Conservation (phyloP, 768 basidiomycete genomes). For the Botryobasidium botryosum region DNA sequence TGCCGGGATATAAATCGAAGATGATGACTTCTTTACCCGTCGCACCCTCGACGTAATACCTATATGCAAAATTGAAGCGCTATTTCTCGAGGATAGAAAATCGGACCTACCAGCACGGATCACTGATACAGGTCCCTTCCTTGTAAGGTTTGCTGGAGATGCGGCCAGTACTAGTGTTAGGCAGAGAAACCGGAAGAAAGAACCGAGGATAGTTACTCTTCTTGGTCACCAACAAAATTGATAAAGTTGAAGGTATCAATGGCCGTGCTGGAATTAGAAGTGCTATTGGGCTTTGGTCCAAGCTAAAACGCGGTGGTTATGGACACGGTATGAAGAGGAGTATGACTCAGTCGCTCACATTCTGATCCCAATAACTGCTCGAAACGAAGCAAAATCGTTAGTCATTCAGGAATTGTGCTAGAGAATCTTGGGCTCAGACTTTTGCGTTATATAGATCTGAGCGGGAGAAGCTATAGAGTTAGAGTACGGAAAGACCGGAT, state of each 20-base stretch:
- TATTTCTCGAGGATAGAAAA: too few species aligned
- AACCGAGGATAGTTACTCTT: neutral
- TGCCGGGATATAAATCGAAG: neutral
- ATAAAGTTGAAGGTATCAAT: neutral
- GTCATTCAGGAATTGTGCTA: too few species aligned
- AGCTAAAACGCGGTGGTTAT: neutral
- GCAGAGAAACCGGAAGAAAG: neutral
- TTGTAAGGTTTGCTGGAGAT: neutral
- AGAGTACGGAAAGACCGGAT: neutral
- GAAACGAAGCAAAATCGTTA: too few species aligned
- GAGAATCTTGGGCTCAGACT: slow-evolving; percentile 25
- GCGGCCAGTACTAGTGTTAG: neutral
- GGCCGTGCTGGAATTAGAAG: neutral
- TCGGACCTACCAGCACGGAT: too few species aligned
- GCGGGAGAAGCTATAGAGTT: neutral
- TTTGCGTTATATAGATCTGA: slow-evolving; percentile 46
- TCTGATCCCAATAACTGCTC: neutral
- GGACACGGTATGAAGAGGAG: neutral
- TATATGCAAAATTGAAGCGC: too few species aligned
- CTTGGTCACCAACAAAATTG: neutral
- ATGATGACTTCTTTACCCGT: neutral
- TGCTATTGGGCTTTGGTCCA: neutral
- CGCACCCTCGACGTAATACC: neutral
- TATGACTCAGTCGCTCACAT: neutral
- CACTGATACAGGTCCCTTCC: neutral